Base-by-base conservation (phyloP, 2,329 filamentous ascomycete species). In the Didymella lethalis region DNA sequence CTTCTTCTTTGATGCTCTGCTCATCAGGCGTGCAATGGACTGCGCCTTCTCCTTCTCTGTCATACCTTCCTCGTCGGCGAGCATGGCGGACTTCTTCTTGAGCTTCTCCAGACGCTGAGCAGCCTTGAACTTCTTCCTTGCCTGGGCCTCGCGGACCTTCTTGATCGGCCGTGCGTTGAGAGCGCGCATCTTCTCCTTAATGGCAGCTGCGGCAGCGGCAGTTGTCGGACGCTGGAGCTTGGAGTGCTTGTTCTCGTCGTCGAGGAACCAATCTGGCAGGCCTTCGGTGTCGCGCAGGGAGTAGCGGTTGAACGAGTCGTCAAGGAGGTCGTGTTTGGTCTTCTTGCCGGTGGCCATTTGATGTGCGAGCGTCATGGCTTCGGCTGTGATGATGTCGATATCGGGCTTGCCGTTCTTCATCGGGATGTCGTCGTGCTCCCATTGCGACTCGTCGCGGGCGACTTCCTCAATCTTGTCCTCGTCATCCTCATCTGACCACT, bases 301-400 rank as follows among this genome's bases (percentile, higher is more conserved):
- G 75, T 90, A 91, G 77, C 92, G 95, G 82, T 97, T 97, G 85
- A 95, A 99, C 40, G 88, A 89, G 62, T 98, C 94, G 72, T 99
- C 96, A 45, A 94, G 81, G 5, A 97, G 81, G 67, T 97, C 92
- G 54, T 90, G 79, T 45, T 86, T 90, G 0, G 89, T 90, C 77
- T 90, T 93, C 74, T 94, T 85, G 44, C 94, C 94, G 0, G 90
- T 92, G 3, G 93, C 95, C 59, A 99, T 88, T 73, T 92, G 87
- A 65, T 98, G 95, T 0, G 95, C 96, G 16, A 99, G 85, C 0
- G 94, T 96, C 95, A 99, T 99, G 64, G 96, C 95, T 82, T 99
- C 95, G 5, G 93, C 95, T n/a, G 95, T 99, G 73, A 98, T 96
- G 71, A 99, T 98, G 76, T 98, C 93, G 78, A 99, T 96, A 74